Evolutionary conservation across 2,329 filamentous ascomycete genomes (phyloP).

Genomic region (Colletotrichum liaoningense): DNA sequence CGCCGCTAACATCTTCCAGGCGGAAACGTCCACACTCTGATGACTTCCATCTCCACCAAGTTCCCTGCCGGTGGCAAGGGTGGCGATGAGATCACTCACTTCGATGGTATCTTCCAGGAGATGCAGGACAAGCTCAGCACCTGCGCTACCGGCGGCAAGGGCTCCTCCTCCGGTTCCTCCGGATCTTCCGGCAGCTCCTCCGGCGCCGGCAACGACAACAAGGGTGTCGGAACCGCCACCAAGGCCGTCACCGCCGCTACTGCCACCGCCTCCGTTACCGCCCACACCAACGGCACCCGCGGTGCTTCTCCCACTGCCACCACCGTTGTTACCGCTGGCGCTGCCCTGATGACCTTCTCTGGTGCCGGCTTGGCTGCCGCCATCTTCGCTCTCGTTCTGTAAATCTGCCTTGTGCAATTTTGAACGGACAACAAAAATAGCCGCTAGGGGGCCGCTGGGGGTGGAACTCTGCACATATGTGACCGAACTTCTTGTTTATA

Average conservation of each 20-base stretch:
- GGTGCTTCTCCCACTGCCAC: slow-evolving; percentile 4
- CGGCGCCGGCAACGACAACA: not conserved
- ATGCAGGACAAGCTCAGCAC: slow-evolving; percentile 23
- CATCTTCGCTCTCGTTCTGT: slow-evolving; percentile 27
- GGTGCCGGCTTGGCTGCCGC: slow-evolving; percentile 17
- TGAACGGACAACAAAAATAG: not conserved
- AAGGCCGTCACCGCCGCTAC: not conserved
- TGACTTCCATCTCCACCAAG: slow-evolving; percentile 34
- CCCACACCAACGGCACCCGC: slow-evolving; percentile 14
- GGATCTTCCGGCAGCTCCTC: not conserved
- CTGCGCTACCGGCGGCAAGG: slow-evolving; percentile 15
- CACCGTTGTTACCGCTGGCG: slow-evolving; percentile 25
- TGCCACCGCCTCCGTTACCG: not conserved
- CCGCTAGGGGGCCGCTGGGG: not conserved
- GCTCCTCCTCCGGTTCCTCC: not conserved
- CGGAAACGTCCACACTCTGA: slow-evolving; percentile 33
- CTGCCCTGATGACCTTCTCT: slow-evolving; percentile 27
- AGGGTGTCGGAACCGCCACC: slow-evolving; percentile 8
- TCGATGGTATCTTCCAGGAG: slow-evolving; percentile 25
- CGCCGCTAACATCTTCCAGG: not conserved
- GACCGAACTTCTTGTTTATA: not conserved
- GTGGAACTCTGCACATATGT: not conserved
- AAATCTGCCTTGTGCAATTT: not conserved
- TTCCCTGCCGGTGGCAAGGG: slow-evolving; percentile 35
- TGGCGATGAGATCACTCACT: slow-evolving; percentile 31